A percentile compares a stretch with the other conserved stretches of the same genome.
Conservation (phyloP, 768 basidiomycete genomes). For the Infundibulicybe gibba region DNA sequence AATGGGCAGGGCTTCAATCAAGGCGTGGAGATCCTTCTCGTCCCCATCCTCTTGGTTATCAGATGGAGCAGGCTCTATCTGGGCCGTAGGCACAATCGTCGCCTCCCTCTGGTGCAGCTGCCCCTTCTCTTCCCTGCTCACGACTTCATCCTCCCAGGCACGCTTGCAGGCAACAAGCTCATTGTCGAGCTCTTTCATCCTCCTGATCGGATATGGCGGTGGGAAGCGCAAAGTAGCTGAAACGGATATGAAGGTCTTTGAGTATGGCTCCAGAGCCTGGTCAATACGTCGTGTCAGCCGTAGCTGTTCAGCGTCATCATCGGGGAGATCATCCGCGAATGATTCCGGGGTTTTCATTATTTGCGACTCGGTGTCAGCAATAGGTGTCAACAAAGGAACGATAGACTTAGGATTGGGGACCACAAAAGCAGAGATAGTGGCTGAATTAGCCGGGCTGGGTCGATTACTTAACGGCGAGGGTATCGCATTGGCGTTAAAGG, state of each 20-base stretch:
- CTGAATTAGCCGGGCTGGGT: conserved; percentile 9
- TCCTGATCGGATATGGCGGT: conserved; percentile 83
- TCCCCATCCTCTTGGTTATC: conserved; percentile 15
- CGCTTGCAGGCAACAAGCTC: conserved; percentile 65
- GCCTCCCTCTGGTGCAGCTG: conserved; percentile 36
- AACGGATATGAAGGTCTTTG: conserved; percentile 85
- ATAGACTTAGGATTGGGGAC: conserved; percentile 19
- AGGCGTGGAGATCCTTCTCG: conserved; percentile 56
- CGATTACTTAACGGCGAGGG: conserved; percentile 37
- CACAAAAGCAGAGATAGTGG: conserved; percentile 18
- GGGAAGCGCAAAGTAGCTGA: conserved; percentile 91
- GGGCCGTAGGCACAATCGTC: conserved; percentile 30
- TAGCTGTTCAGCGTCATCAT: conserved; percentile 69
- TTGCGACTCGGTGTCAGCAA: conserved; percentile 15
- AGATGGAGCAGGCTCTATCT: conserved; percentile 17
- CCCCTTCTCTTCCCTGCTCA: conserved; percentile 68
- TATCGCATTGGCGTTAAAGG: conserved; percentile 61
- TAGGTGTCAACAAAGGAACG: conserved; percentile 24
- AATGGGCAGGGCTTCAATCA: conserved; percentile 55
- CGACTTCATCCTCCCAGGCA: conserved; percentile 86
- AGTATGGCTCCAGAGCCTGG: conserved; percentile 79
- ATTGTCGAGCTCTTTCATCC: conserved; percentile 87
- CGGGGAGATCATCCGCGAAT: conserved; percentile 48
- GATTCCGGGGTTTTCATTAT: conserved; percentile 25
- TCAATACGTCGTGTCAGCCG: conserved; percentile 76